Conservation (phyloP, 805 yeast species). For the Pichia thaimueangensis region DNA sequence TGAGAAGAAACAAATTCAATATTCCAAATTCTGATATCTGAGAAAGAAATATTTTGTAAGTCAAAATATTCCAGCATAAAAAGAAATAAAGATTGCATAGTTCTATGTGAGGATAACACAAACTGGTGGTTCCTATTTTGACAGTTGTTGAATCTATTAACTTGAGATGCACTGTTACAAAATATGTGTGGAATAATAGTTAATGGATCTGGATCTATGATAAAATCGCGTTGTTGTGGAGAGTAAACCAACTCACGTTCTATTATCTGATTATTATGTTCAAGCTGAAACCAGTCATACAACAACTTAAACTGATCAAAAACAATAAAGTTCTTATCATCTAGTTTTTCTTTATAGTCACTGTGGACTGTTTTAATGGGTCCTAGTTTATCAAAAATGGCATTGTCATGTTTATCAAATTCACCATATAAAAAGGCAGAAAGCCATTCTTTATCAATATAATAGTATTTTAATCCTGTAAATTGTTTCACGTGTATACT, state of each 20-base stretch:
- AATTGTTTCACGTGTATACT: conserved; percentile 15
- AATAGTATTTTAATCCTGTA: conserved; percentile 45
- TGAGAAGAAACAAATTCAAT: conserved; percentile 13
- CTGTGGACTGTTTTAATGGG: conserved; percentile 44
- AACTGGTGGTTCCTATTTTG: conserved; percentile 29
- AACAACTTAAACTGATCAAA: conserved; percentile 40
- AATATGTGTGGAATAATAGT: conserved; percentile 25
- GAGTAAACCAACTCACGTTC: conserved; percentile 30
- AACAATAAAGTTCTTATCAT: conserved; percentile 33
- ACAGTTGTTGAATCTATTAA: conserved; percentile 27
- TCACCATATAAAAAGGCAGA: conserved; percentile 33
- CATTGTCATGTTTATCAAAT: conserved; percentile 25
- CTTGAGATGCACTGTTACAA: conserved; percentile 15
- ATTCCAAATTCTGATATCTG: conserved; percentile 22
- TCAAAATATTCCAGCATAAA: conserved; percentile 15
- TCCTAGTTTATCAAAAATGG: conserved; percentile 32
- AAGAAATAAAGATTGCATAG: conserved; percentile 23
- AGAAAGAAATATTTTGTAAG: conserved; percentile 10
- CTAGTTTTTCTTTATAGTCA: conserved; percentile 27
- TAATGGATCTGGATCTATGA: conserved; percentile 23
- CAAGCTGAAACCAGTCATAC: conserved; percentile 48
- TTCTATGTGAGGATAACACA: conserved; percentile 31
- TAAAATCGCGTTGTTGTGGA: conserved; percentile 20
- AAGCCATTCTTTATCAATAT: conserved; percentile 43
- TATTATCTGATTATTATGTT: conserved; percentile 33